A percentile compares a stretch with the other conserved stretches of the same genome.
Conservation (phyloP, 148 eudicot genomes). For the Amaranthus palmeri region DNA sequence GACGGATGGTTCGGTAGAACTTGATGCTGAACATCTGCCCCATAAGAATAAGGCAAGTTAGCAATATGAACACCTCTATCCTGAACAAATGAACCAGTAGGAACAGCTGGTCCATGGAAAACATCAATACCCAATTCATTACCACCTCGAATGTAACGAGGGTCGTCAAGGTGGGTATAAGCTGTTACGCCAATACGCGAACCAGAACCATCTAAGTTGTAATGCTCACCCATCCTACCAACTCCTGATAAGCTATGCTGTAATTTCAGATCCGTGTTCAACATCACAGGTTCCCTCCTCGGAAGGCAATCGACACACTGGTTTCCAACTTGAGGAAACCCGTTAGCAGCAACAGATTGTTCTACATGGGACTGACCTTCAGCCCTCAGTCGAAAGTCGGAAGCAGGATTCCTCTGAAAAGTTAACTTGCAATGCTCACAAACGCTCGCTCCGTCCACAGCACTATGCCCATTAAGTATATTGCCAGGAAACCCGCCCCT, state of each 20-base stretch:
- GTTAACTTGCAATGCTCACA: slow-evolving; percentile 60
- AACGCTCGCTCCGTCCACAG: slow-evolving; percentile 50
- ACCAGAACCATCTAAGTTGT: slow-evolving; percentile 43
- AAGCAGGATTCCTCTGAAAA: slow-evolving; percentile 55
- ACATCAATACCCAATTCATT: slow-evolving; percentile 53
- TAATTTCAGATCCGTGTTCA: slow-evolving; percentile 48
- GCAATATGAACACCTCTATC: slow-evolving; percentile 47
- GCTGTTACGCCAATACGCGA: slow-evolving; percentile 32
- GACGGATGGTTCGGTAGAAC: slow-evolving; percentile 47
- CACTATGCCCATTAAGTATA: slow-evolving; percentile 46
- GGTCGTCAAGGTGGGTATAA: slow-evolving; percentile 53
- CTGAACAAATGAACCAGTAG: slow-evolving; percentile 50
- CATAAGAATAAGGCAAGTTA: slow-evolving; percentile 53
- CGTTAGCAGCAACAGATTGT: slow-evolving; percentile 46
- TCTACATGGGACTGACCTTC: slow-evolving; percentile 54
- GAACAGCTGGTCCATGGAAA: slow-evolving; percentile 46
- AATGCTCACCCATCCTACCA: slow-evolving; percentile 59
- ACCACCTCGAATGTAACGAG: slow-evolving; percentile 44
- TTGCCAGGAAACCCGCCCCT: slow-evolving; percentile 81
- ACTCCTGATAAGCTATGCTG: slow-evolving; percentile 49
- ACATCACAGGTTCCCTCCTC: slow-evolving; percentile 46
- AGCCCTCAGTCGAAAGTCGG: slow-evolving; percentile 54
- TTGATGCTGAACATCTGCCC: slow-evolving; percentile 52
- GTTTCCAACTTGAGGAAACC: slow-evolving; percentile 39
- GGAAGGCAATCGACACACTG: slow-evolving; percentile 58